phyloP scores from a whole-genome alignment of 2,329 filamentous ascomycete genomes.

The Phaeosphaeria sp. region DNA sequence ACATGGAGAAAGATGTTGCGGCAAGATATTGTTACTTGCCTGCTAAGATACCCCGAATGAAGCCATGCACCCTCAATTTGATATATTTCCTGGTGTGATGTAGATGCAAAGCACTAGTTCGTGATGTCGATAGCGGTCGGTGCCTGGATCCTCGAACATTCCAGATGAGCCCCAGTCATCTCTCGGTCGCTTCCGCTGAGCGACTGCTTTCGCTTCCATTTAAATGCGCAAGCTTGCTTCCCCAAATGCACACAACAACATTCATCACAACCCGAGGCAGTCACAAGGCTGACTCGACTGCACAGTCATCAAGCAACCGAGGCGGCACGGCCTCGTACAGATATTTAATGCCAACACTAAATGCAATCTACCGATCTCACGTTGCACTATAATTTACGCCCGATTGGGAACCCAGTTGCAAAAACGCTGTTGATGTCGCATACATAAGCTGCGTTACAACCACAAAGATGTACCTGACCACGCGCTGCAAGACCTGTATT shows the following conservation, averaged over 20 bases:
- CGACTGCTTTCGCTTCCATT: no score
- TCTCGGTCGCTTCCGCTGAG: no score
- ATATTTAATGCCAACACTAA: neutral
- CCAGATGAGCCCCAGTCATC: no score
- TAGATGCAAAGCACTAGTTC: neutral
- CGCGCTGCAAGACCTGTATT: neutral
- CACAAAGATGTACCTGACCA: neutral
- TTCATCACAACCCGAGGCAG: neutral
- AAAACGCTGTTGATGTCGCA: neutral
- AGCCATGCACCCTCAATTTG: conserved; percentile 42
- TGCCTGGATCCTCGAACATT: no score
- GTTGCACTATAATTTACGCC: neutral
- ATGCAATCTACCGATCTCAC: neutral
- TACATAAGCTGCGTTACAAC: neutral
- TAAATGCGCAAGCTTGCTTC: neutral
- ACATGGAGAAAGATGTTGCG: conserved; percentile 24
- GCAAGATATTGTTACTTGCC: conserved; percentile 24
- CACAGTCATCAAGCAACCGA: neutral
- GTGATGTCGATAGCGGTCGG: no score
- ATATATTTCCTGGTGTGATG: neutral
- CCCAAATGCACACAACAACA: neutral
- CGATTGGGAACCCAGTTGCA: neutral
- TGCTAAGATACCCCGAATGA: conserved; percentile 44
- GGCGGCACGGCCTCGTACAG: neutral
- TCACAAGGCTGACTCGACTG: neutral